Evolutionary conservation across 2,329 filamentous ascomycete species (phyloP).

Genomic region (Polytolypa hystricis): DNA sequence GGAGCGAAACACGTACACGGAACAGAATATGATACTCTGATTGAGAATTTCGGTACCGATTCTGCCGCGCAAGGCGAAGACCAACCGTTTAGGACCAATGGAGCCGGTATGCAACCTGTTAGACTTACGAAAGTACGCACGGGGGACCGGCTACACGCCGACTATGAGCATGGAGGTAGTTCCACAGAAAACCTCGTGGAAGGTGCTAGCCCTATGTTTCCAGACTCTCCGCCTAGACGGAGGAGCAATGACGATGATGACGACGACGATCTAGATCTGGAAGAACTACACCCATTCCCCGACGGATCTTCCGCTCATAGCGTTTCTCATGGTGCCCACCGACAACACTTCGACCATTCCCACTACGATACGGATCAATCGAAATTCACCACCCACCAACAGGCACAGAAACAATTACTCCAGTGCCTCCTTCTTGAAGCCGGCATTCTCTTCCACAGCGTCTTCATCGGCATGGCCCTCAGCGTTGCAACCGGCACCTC

Average conservation of each 20-base stretch:
- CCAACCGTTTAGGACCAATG: constrained; percentile 4
- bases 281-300: constrained; percentile 37
- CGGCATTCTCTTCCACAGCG: constrained; percentile 72
- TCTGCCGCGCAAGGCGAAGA: neutral
- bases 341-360: constrained; percentile 8
- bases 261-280: constrained; percentile 49
- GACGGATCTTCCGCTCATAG: constrained; percentile 10
- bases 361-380: constrained; percentile 11
- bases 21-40: constrained; percentile 40
- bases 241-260: constrained; percentile 34
- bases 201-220: constrained; percentile 11
- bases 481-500: constrained; percentile 69
- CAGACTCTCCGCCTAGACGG: constrained; percentile 15
- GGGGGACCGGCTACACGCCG: neutral
- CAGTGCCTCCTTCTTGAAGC: constrained; percentile 73
- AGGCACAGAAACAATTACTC: constrained; percentile 51
- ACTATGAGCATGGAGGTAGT: neutral
- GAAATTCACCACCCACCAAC: constrained; percentile 12
- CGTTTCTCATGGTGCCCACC: constrained; percentile 4
- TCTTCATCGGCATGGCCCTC: constrained; percentile 81
- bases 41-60: constrained; percentile 14
- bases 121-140: constrained; percentile 5
- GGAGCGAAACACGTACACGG: constrained; percentile 50
- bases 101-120: constrained; percentile 13
- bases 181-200: constrained; percentile 12